Evolutionary conservation across 805 yeast genomes (phyloP), one percentile per base, ranked within the genome.

Genomic region (Huiozyma naganishii): DNA sequence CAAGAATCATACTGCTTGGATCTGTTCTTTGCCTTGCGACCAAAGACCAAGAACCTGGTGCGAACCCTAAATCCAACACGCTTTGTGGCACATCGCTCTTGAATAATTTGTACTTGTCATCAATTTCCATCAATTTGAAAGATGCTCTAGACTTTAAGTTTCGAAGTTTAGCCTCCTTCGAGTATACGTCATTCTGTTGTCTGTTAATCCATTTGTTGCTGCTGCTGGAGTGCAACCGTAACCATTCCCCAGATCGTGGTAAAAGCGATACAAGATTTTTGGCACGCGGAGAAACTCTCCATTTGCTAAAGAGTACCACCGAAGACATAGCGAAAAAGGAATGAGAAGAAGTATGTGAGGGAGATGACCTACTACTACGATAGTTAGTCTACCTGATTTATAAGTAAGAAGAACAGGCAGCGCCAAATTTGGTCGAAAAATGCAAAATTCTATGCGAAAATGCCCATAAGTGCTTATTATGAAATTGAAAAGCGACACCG

Each of bases 31-130:
- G 75, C 7, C 73, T 64, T 0, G 90, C 89, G 1, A 86, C 89
- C 58, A 87, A 95, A 7, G 90, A 76, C 96, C 96, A 87, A 3
- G 95, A 88, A 0, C 96, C 96, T 0, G 96, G 96, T 0, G 95
- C 95, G 60, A 79, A 88, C 0, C 96, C 95, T 39, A 92, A 66
- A 65, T 92, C 98, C 5, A 92, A 77, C 0, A 92, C 83, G 37
- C 77, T 74, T 50, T 66, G 70, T 0, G 77, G 70, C 9, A 39
- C 44, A 6, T 43, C 39, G 2, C 70, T 70, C 35, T 64, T 61
- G 59, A 90, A 79, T 2, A 92, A 47, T 30, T 68, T 61, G 62
- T 70, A 83, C 52, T 74, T 77, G 11, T 76, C 68, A 58, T 89
- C 79, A 8, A 92, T 70, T 56, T 90, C 94, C 23, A 79, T 60